Conservation (phyloP, 345 rosid genomes). For the Nasturtium officinale region DNA sequence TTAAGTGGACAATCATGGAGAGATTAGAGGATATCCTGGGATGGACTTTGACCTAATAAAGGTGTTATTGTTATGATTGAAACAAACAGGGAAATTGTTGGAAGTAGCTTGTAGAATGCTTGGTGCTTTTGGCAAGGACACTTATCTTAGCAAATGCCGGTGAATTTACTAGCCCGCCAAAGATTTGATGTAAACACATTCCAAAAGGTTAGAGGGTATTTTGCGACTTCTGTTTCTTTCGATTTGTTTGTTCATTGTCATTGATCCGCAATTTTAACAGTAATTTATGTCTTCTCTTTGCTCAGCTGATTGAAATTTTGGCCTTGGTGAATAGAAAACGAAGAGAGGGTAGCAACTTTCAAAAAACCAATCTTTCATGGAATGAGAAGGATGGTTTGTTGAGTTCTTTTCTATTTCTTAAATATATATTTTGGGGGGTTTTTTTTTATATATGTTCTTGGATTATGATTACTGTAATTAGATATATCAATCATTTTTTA, state of each 20-base stretch:
- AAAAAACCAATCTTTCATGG: constrained; percentile 7
- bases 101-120: constrained; percentile 71
- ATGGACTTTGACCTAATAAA: constrained; percentile 28
- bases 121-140: constrained; percentile 60
- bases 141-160: constrained; percentile 53
- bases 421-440: constrained; percentile 34
- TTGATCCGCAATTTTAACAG: not conserved
- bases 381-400: constrained; percentile 27
- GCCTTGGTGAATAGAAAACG: constrained; percentile 32
- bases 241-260: constrained; percentile 5
- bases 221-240: not conserved
- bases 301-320: constrained; percentile 26
- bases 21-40: constrained; percentile 12
- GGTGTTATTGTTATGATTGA: constrained; percentile 26
- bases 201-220: constrained; percentile 34
- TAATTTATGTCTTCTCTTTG: not conserved
- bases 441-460: constrained; percentile 27
- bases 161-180: constrained; percentile 33
- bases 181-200: constrained; percentile 38
- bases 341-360: constrained; percentile 13
- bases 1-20: constrained; percentile 22
- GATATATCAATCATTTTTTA: constrained; percentile 43
- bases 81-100: constrained; percentile 65
- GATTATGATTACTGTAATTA: constrained; percentile 44
- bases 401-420: constrained; percentile 8